phyloP scores from a whole-genome alignment of 441 rosid species.

The Lepidium campestre region DNA sequence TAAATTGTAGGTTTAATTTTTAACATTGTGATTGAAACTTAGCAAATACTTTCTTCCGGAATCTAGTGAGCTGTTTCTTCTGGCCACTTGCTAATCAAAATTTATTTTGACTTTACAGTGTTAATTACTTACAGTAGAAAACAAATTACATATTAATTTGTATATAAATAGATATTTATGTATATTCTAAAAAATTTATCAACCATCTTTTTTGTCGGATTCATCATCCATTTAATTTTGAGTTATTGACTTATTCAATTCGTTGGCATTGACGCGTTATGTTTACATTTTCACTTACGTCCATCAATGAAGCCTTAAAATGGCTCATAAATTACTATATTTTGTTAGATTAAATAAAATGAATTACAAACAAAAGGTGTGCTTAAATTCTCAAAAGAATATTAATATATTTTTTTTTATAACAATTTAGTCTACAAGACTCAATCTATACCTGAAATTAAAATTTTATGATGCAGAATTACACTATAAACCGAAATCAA shows the following conservation, averaged over 20 bases:
- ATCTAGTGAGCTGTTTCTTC: conserved; percentile 15
- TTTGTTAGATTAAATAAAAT: too few species aligned
- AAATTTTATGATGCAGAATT: too few species aligned
- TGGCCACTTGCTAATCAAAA: conserved; percentile 8
- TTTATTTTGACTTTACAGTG: background rate
- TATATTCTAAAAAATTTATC: background rate
- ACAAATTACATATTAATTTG: background rate
- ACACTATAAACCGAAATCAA: too few species aligned
- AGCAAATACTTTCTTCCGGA: conserved; percentile 1
- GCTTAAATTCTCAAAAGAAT: too few species aligned
- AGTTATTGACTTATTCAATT: background rate
- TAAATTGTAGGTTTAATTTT: background rate
- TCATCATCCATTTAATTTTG: background rate
- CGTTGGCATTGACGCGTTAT: background rate
- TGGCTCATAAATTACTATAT: background rate
- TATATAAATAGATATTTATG: too few species aligned
- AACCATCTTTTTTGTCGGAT: background rate
- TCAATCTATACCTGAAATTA: too few species aligned
- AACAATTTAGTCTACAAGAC: too few species aligned
- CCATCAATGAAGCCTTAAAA: background rate
- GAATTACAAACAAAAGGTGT: too few species aligned
- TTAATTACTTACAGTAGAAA: background rate
- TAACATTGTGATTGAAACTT: background rate
- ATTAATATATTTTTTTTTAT: too few species aligned
- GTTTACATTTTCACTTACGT: background rate